These are phyloP conservation scores for Rhypophila decipiens DNA, from an alignment of 495 filamentous ascomycete genomes.

Conservation along the genomic window DNA sequence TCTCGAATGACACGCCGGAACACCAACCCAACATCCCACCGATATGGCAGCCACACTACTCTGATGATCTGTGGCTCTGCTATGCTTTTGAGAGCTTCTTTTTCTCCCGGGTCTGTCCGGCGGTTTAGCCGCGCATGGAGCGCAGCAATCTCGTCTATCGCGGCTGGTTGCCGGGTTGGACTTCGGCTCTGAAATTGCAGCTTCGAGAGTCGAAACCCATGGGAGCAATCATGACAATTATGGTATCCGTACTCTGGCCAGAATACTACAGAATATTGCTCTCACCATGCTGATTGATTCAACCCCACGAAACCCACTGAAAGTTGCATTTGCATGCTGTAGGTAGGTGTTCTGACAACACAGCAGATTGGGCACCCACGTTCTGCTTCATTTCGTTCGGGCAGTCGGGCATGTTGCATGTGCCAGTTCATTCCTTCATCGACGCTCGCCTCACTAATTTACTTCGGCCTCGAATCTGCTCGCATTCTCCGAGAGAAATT, in stretches of 20 bases:
- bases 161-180: too few relatives aligned
- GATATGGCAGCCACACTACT: not conserved
- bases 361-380: not conserved
- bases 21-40: not conserved
- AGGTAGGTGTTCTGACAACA: not conserved
- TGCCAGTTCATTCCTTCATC: not conserved
- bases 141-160: too few relatives aligned
- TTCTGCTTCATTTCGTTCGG: not conserved
- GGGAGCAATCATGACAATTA: too few relatives aligned
- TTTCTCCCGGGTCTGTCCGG: too few relatives aligned
- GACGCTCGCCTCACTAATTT: not conserved
- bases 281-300: not conserved
- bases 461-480: not conserved
- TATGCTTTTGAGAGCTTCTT: too few relatives aligned
- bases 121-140: too few relatives aligned
- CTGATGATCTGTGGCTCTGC: not conserved
- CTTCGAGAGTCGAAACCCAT: too few relatives aligned
- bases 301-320: not conserved
- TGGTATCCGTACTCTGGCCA: too few relatives aligned
- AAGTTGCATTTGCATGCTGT: not conserved
- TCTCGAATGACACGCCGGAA: conserved; percentile 9
- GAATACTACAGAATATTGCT: too few relatives aligned
- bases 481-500: not conserved
- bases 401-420: not conserved
- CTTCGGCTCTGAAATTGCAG: too few relatives aligned